Conservation (phyloP, 371 early-diverging fungal genomes). For the Mortierella sp. region DNA sequence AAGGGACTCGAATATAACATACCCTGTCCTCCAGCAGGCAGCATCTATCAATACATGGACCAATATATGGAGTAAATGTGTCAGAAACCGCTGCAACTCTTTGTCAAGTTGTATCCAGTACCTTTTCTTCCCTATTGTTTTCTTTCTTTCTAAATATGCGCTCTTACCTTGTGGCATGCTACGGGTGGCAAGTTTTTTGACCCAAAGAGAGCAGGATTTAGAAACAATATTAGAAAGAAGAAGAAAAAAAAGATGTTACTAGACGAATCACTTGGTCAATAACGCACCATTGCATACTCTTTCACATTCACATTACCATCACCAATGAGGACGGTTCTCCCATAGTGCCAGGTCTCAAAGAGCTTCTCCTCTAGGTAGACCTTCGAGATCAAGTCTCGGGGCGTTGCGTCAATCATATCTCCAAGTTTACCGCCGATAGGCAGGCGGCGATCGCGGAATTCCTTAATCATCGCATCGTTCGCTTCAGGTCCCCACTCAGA, state of each 20-base stretch:
- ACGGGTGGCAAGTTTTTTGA: too few relatives aligned
- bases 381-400: constrained; percentile 16
- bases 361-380: constrained; percentile 32
- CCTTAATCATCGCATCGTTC: constrained; percentile 7
- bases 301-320: constrained; percentile 21
- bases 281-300: background rate
- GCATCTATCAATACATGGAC: too few relatives aligned
- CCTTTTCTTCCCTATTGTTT: too few relatives aligned
- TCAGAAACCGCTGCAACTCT: too few relatives aligned
- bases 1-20: too few relatives aligned
- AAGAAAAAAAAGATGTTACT: background rate
- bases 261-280: background rate
- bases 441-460: background rate
- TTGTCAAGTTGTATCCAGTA: too few relatives aligned
- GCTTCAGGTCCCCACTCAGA: constrained; percentile 22
- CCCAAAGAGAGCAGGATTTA: too few relatives aligned
- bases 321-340: constrained; percentile 15
- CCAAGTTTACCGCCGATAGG: constrained; percentile 21
- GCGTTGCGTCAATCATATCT: constrained; percentile 19
- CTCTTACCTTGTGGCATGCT: too few relatives aligned
- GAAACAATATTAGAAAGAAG: background rate
- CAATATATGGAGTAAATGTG: too few relatives aligned
- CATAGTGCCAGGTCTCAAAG: constrained; percentile 33
- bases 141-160: too few relatives aligned
- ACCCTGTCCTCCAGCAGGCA: too few relatives aligned